Evolutionary conservation across 2,329 filamentous ascomycete genomes (phyloP).

Genomic region (Alternaria consortialis): DNA sequence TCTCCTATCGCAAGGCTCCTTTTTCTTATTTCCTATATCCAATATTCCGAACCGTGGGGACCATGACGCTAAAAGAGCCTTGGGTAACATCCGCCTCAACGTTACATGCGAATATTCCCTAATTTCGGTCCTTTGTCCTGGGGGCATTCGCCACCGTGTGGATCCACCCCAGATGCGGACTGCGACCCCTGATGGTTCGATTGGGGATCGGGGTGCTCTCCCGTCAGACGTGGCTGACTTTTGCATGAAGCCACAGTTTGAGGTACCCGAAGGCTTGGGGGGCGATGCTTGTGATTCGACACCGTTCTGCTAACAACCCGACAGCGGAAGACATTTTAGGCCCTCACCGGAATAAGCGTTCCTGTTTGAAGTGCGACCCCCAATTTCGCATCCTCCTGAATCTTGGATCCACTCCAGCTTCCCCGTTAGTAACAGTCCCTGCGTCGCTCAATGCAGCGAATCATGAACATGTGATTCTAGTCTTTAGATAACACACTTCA

Average conservation of each 20-base stretch:
- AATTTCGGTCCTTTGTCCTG: slow-evolving; percentile 22
- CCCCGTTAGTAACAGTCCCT: slow-evolving; percentile 8
- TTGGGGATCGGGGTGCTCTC: slow-evolving; percentile 13
- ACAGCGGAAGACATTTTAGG: slow-evolving; percentile 17
- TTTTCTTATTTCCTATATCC: slow-evolving; percentile 16
- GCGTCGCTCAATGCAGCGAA: slow-evolving; percentile 4
- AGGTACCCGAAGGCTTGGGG: slow-evolving; percentile 11
- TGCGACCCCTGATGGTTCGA: neutral
- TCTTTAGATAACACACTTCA: no score
- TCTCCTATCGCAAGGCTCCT: neutral
- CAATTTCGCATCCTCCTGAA: slow-evolving; percentile 11
- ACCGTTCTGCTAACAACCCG: slow-evolving; percentile 17
- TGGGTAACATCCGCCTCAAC: slow-evolving; percentile 24
- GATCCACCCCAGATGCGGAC: slow-evolving; percentile 11
- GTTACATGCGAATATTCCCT: slow-evolving; percentile 22
- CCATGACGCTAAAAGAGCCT: slow-evolving; percentile 15
- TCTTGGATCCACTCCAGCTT: slow-evolving; percentile 7
- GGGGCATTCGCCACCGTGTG: slow-evolving; percentile 8
- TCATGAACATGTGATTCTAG: slow-evolving; percentile 19
- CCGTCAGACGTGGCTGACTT: slow-evolving; percentile 28
- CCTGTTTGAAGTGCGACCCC: slow-evolving; percentile 4
- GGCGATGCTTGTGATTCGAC: slow-evolving; percentile 24
- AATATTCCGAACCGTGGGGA: slow-evolving; percentile 23
- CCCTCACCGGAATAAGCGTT: slow-evolving; percentile 18
- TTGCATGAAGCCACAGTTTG: slow-evolving; percentile 33